These are phyloP conservation scores for Bondarzewia mesenterica DNA, from an alignment of 1,284 basidiomycete genomes.

Conservation along the genomic window DNA sequence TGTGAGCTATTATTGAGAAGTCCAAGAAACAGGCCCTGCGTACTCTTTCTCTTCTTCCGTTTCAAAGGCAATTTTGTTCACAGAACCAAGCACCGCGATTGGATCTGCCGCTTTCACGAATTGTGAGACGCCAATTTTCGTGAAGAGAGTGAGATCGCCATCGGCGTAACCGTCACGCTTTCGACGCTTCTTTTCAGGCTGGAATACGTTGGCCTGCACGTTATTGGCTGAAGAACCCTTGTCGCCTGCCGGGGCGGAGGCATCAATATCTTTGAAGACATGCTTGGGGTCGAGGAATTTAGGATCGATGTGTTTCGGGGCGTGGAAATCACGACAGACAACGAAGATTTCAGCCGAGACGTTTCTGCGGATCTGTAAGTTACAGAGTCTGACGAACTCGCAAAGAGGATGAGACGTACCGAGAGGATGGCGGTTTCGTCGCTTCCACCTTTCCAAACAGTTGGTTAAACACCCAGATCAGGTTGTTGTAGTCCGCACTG, in stretches of 20 bases:
- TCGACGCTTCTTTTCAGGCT: slow-evolving; percentile 93
- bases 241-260: slow-evolving; percentile 39
- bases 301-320: slow-evolving; percentile 93
- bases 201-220: slow-evolving; percentile 85
- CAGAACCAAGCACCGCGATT: slow-evolving; percentile 73
- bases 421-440: slow-evolving; percentile 96
- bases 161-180: slow-evolving; percentile 95
- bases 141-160: slow-evolving; percentile 89
- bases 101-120: slow-evolving; percentile 75
- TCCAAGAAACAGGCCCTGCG: slow-evolving; percentile 19
- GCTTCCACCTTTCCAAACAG: slow-evolving; percentile 96
- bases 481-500: slow-evolving; percentile 96
- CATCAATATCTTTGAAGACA: slow-evolving; percentile 89
- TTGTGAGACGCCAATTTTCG: slow-evolving; percentile 62
- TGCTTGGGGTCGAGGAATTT: slow-evolving; percentile 97
- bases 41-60: slow-evolving; percentile 83
- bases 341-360: slow-evolving; percentile 99
- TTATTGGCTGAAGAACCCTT: slow-evolving; percentile 50
- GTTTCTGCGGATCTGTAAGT: slow-evolving; percentile 50
- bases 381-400: neutral
- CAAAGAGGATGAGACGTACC: slow-evolving; percentile 38
- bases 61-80: slow-evolving; percentile 80
- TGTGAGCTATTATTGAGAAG: neutral
- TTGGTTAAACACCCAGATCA: slow-evolving; percentile 99
- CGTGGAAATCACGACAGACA: slow-evolving; percentile 92